A percentile compares a stretch with the other conserved stretches of the same genome.
These are phyloP conservation scores for Hylodesmum podocarpum DNA, from an alignment of 306 rosid genomes.

Conservation along the genomic window DNA sequence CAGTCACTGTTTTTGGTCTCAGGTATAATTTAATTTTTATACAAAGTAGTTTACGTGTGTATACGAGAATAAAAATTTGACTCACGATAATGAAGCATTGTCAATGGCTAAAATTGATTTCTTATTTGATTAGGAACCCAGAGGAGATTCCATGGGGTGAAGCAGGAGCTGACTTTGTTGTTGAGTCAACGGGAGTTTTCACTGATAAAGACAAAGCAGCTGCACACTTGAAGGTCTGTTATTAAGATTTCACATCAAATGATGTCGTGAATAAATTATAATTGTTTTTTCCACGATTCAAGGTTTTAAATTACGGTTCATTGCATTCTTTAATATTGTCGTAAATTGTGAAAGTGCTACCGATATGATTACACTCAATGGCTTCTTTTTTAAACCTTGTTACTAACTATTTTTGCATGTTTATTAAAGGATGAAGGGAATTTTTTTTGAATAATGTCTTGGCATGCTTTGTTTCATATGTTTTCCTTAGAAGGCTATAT, in stretches of 20 bases:
- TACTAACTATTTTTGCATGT: too few relatives aligned
- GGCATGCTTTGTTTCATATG: background rate
- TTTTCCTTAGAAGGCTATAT: background rate
- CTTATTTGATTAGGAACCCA: slow-evolving; percentile 32
- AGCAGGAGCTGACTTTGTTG: slow-evolving; percentile 57
- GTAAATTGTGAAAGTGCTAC: too few relatives aligned
- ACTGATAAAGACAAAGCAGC: slow-evolving; percentile 85
- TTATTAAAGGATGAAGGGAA: background rate
- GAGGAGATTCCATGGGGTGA: slow-evolving; percentile 63
- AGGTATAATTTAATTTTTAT: slow-evolving; percentile 30
- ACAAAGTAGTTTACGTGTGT: background rate
- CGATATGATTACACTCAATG: too few relatives aligned
- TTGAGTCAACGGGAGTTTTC: slow-evolving; percentile 79
- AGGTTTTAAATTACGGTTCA: too few relatives aligned
- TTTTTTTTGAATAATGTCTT: background rate
- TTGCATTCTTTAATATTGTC: too few relatives aligned
- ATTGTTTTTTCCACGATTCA: background rate
- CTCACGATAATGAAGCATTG: background rate
- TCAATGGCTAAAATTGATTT: background rate
- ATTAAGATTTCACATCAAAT: background rate
- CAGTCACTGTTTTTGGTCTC: slow-evolving; percentile 41
- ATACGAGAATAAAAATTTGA: background rate
- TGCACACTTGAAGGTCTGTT: slow-evolving; percentile 69
- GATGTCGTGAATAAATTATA: background rate
- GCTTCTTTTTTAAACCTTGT: too few relatives aligned